Evolutionary conservation across 2,329 filamentous ascomycete species (phyloP), one percentile per base, ranked within the genome.

Genomic region (Septoria petroselini): DNA sequence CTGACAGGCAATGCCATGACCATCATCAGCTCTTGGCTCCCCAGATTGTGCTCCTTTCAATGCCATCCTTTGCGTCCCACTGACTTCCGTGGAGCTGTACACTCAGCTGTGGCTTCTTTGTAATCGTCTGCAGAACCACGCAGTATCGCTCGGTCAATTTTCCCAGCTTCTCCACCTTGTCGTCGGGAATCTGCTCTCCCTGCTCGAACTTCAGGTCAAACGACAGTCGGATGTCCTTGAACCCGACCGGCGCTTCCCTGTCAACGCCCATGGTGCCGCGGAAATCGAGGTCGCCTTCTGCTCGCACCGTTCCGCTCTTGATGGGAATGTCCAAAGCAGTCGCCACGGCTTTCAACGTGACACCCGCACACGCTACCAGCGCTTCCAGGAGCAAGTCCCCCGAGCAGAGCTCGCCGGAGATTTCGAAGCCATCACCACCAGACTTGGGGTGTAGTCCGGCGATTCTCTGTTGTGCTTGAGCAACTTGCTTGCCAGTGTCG

Each of bases 381-480:
- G 73, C 73, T 49, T 76, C 74, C 9, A 76, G 69, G 9, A 77
- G 65, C 73, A 76, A 74, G 56, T 76, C 73, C 9, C 74, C 74
- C 0, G 68, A 71, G 65, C 74, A 77, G 1, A 76, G 66, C 54
- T 76, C 73, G 48, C 74, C 73, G 1, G 70, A 73, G 41, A 77
- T 68, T 2, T 61, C 52, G 7, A 63, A 60, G 12, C 66, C 70
- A n/a, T 68, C 66, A 31, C 74, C 74, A 30, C 74, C 74, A 2
- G 74, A 74, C 55, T 70, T 71, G 35, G 69, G 71, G 57, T 77
- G 74, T 31, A 77, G 66, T 23, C 74, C 74, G 1, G 74, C 74
- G 38, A 74, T 62, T 46, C 70, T 71, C 25, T 67, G 62, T 25
- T 70, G 63, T 8, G 73, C 73, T 48, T 68, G 65, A 45, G 67